Base-by-base conservation (phyloP, 768 basidiomycete genomes). In the Calocybe indica region DNA sequence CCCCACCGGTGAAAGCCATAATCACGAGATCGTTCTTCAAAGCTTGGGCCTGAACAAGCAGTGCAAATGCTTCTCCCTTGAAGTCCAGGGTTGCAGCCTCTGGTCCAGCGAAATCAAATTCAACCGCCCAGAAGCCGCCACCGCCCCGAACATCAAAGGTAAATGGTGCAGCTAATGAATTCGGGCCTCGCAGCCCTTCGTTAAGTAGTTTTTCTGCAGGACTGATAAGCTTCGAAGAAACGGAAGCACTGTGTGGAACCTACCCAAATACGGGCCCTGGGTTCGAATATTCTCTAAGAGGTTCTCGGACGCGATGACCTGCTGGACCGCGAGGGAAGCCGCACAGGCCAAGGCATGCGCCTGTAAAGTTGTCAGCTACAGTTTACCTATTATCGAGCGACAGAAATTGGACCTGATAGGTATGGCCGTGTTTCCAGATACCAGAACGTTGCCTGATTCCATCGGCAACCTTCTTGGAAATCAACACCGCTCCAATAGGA, bases 81-180 rank as follows among this genome's bases (percentile, higher is more conserved):
- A 86, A 73, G 49, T 80, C 68, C 12, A 79, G 43, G n/a, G 62
- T 61, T 34, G 62, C 49, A 7, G 69, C 73, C 22, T 22, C 22
- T 4, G 22, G 22, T 47, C 72, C 68, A 9, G 72, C 71, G 52
- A 87, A 81, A 55, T 91, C 87, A 52, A 90, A 92, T 60, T 93
- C 91, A 46, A 93, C 67, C 15, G 72, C 85, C 85, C 86, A 92
- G 68, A 92, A 90, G 29, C 82, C 76, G 32, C 92, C 92, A 13
- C 80, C 80, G 7, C 92, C 92, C 29, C 92, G 83, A 50, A 92
- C 79, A 60, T 92, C 89, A 57, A 84, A 88, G 4, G 78, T 75
- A 60, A 76, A 85, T 1, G 83, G 84, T 28, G 79, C 76, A 33
- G 83, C 77, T 38, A 69, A 57, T n/a, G 79, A 68, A 54, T 75